phyloP scores from a whole-genome alignment of 352 stramenopile species.

The Globisporangium radiosum region DNA sequence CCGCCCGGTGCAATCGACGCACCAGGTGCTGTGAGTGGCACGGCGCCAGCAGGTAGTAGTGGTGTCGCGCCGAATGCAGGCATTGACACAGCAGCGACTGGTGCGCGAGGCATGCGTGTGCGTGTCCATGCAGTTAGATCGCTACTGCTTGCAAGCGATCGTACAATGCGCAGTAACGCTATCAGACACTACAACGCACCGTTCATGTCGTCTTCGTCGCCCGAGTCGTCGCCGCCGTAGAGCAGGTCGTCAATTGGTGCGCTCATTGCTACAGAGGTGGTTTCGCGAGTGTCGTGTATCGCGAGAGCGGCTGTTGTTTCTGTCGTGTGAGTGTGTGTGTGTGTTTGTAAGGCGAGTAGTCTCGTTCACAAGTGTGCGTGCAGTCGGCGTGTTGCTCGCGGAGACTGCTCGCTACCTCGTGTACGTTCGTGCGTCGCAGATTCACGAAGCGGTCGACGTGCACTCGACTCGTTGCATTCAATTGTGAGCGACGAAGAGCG shows the following conservation, averaged over 20 bases:
- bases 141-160: too few relatives aligned
- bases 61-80: conserved; percentile 27
- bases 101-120: background rate
- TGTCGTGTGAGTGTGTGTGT: background rate
- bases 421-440: background rate
- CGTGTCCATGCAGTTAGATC: background rate
- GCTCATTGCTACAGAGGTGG: conserved; percentile 39
- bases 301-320: background rate
- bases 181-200: conserved; percentile 24
- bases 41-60: conserved; percentile 9
- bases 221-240: conserved; percentile 76
- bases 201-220: conserved; percentile 68
- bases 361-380: background rate
- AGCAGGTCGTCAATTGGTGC: conserved; percentile 81
- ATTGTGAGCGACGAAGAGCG: conserved; percentile 4
- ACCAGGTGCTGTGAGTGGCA: background rate
- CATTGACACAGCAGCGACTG: conserved; percentile 16
- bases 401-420: background rate
- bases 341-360: background rate
- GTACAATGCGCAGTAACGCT: background rate
- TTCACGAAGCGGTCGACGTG: background rate
- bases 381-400: background rate
- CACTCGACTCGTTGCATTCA: conserved; percentile 10
- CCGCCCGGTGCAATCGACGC: background rate
- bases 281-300: background rate